phyloP scores from a whole-genome alignment of 2,329 filamentous ascomycete genomes.

The Aureobasidium pullulans region DNA sequence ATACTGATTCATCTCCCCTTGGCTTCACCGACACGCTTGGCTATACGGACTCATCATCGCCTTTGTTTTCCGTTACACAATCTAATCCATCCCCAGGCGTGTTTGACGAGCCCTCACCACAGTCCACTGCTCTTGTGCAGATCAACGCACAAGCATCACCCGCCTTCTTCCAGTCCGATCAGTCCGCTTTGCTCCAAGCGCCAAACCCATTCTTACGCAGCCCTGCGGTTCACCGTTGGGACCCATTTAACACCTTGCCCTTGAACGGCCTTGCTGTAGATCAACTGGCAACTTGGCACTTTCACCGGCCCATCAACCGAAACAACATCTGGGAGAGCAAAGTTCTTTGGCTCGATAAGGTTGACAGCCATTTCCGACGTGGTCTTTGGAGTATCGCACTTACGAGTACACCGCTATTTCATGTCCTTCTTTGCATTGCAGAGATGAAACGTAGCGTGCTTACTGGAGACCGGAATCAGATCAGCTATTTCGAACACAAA shows the following conservation, averaged over 20 bases:
- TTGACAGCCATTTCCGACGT: conserved; percentile 5
- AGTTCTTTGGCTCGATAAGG: conserved; percentile 12
- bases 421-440: conserved; percentile 3
- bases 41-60: conserved; percentile 1
- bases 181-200: background rate
- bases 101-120: background rate
- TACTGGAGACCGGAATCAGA: conserved; percentile 9
- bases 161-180: background rate
- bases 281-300: conserved; percentile 9
- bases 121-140: background rate
- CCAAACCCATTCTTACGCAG: conserved; percentile 4
- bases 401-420: conserved; percentile 9
- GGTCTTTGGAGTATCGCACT: conserved; percentile 7
- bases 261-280: conserved; percentile 9
- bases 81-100: background rate
- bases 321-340: conserved; percentile 13
- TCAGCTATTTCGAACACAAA: conserved; percentile 10
- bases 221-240: conserved; percentile 8
- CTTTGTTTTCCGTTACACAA: background rate
- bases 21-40: background rate
- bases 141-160: background rate
- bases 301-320: conserved; percentile 4
- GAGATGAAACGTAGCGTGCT: conserved; percentile 11
- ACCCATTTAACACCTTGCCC: conserved; percentile 9
- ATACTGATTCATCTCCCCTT: background rate